Base-by-base conservation (phyloP, 2,329 filamentous ascomycete genomes). In the Pestalotiopsis sp. region DNA sequence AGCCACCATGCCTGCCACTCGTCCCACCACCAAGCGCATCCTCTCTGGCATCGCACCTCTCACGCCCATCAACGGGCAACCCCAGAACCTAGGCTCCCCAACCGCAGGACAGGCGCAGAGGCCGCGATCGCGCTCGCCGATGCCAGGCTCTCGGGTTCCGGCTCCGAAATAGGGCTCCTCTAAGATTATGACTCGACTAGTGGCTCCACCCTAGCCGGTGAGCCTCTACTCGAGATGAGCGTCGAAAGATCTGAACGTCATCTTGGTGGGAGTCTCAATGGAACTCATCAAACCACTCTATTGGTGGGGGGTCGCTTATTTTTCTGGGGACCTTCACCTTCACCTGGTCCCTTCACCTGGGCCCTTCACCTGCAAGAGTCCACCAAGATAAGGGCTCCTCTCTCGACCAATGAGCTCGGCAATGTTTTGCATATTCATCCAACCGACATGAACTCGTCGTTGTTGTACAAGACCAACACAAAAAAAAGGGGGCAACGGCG, bases 71-170 rank as follows among this genome's bases (percentile, higher is more conserved):
- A 56, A 65, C 63, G 30, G 30, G 30, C 20, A 22, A 35, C 63
- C 63, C 38, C 24, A 52, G 20, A 48, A 61, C 58, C 58, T 61
- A 20, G 38, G 26, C 20, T 39, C 58, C 5, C 58, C 58, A 6
- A 38, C 58, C 7, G 38, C 58, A 40, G 35, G 11, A 17, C 60
- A 63, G 60, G 48, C 60, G 17, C 40, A 44, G 60, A 44, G 60
- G 17, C 60, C 60, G 38, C 60, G 60, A 17, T 63, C 60, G 38
- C 60, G 60, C n/a, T 63, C 60, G 24, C 60, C 60, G 38, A 63
- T 63, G 60, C 60, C 60, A 39, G 60, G 60, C 40, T 44, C 38
- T 48, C 60, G 60, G 60, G 60, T 63, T n/a, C 60, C 60, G 60
- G 60, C 60, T 44, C 60, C 60, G 14, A 63, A 63, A 52, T 63